phyloP scores from a whole-genome alignment of 352 stramenopile genomes.

The Pythium phragmiticola region DNA sequence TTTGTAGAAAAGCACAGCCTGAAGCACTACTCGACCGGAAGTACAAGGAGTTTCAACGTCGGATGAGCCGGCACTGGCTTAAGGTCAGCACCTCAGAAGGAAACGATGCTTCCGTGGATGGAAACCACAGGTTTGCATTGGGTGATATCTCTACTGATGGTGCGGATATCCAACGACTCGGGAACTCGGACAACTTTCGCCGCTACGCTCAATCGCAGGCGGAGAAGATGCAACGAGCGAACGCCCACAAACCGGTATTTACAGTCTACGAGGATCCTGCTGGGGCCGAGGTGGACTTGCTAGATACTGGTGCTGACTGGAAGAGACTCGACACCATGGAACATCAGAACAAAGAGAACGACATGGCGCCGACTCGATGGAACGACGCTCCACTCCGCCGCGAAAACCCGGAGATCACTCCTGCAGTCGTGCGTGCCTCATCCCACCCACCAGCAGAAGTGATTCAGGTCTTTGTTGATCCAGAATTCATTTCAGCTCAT shows the following conservation, averaged over 20 bases:
- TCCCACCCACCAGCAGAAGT: constrained; percentile 15
- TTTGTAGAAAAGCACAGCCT: constrained; percentile 59
- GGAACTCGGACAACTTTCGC: constrained; percentile 62
- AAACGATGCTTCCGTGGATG: constrained; percentile 32
- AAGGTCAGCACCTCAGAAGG: constrained; percentile 52
- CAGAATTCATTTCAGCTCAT: constrained; percentile 42
- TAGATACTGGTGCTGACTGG: constrained; percentile 65
- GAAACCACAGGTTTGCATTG: constrained; percentile 55
- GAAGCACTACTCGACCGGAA: constrained; percentile 67
- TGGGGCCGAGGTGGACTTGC: constrained; percentile 49
- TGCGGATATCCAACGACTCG: constrained; percentile 48
- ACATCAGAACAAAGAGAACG: constrained; percentile 84
- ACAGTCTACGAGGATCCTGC: constrained; percentile 72
- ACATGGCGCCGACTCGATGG: constrained; percentile 50
- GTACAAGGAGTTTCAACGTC: constrained; percentile 82
- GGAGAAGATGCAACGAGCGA: constrained; percentile 55
- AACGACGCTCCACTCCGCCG: constrained; percentile 29
- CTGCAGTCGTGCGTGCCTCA: background rate
- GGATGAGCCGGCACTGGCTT: constrained; percentile 82
- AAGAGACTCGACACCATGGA: constrained; percentile 57
- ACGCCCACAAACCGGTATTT: constrained; percentile 85
- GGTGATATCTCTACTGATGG: constrained; percentile 58
- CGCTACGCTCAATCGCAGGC: constrained; percentile 54
- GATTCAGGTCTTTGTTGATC: constrained; percentile 80
- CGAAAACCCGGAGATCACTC: background rate